Evolutionary conservation across 345 rosid genomes (phyloP), one percentile per base, ranked within the genome.

Genomic region (Lepidium didymum): DNA sequence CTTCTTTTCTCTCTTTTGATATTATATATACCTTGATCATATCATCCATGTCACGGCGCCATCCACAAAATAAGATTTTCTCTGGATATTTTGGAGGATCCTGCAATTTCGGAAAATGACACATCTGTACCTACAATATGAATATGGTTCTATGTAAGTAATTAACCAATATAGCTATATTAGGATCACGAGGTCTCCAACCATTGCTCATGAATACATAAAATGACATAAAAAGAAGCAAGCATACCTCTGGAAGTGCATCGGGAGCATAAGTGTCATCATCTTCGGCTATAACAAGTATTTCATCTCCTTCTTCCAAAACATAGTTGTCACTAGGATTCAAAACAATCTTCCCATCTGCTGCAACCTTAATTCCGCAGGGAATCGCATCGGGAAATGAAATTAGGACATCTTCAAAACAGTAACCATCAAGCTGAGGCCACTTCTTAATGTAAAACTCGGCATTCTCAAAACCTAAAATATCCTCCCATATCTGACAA

Each of bases 31-130:
- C 98, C 92, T 73, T 81, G 60, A 92, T 92, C 98, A 92, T 92
- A 84, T 92, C 98, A 81, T 89, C 85, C 70, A 92, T 87, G 84
- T 89, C 96, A 46, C 98, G 92, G 18, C 98, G 92, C 98, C 98
- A 92, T 35, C 98, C 98, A 74, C 95, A 89, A 64, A 92, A 89
- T 15, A 92, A 75, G 68, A 92, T 87, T 83, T 69, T 92, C 84
- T 92, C 98, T 5, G 96, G 95, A 82, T 83, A 87, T 72, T 92
- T 89, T 56, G 96, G 96, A 74, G 86, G 98, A 55, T 91, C 94
- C 51, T 74, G 69, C 50, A 68, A 72, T 68, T 81, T 87, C 5
- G 89, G 92, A 72, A 80, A 86, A 65, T 35, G 62, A 63, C 86
- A 82, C 71, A 68, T 74, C 8, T 50, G 77, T 16, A 87, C 82